Base-by-base conservation (phyloP, 116 monocot species). In the Phalaenopsis hybrid region DNA sequence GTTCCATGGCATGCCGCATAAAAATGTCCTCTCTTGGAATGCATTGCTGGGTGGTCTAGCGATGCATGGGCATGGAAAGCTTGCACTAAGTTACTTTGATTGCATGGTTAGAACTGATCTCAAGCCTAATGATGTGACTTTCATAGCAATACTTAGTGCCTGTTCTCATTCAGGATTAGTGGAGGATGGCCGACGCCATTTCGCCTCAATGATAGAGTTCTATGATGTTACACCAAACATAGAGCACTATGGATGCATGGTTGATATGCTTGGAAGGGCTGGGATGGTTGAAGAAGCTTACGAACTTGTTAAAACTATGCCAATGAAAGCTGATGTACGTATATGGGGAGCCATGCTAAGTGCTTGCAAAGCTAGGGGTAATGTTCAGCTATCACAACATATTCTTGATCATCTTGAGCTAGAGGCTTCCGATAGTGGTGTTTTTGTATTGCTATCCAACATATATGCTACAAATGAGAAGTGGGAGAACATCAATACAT, bases 171-270 rank as follows among this genome's bases (percentile, higher is more conserved):
- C 82, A 7, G 95, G 92, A 4, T 88, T 92, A 70, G 85, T 95
- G 43, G 79, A 88, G 76, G 89, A 92, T 85, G 95, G 92, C 10
- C 80, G 92, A 6, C 28, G 20, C 0, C 58, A 67, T 78, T 95
- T 92, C 55, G 58, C 59, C 43, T 85, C 82, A 4, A 95, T 95
- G 92, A 84, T 65, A 12, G 68, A 81, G 68, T 49, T 78, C 20
- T 91, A 91, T 79, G 69, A 84, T 65, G 80, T 95, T 18, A 37
- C 76, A 57, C 95, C 92, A 21, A 82, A 74, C 77, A 86, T 91
- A 58, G 92, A 89, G 77, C 95, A 92, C 84, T 92, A 87, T 78
- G 92, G 92, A 44, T 92, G 95, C 85, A 91, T 92, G 89, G 85
- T 95, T 65, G 95, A 92, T 85, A 81, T 95, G 76, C 89, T 95